Conservation (phyloP, 257 asterid species). For the Przewalskia tangutica region DNA sequence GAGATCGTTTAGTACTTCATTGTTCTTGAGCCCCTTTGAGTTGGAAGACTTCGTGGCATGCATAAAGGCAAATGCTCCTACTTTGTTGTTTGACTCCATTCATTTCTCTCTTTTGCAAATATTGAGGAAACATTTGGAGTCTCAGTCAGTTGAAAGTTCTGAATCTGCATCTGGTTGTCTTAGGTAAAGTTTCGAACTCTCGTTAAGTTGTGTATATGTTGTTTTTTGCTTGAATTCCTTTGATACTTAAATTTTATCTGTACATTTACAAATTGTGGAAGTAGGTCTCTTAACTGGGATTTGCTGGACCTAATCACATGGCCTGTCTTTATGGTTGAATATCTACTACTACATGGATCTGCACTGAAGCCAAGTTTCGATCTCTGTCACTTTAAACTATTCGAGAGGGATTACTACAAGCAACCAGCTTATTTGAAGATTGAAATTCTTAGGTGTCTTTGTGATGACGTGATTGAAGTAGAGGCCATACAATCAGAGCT, state of each 20-base stretch:
- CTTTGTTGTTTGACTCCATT: slow-evolving; percentile 60
- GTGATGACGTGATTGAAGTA: slow-evolving; percentile 83
- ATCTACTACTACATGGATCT: slow-evolving; percentile 61
- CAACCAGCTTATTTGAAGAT: slow-evolving; percentile 58
- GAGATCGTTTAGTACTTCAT: slow-evolving; percentile 82
- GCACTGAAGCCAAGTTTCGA: slow-evolving; percentile 55
- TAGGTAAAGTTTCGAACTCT: slow-evolving; percentile 43
- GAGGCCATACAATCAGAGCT: slow-evolving; percentile 69
- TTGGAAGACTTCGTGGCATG: slow-evolving; percentile 72
- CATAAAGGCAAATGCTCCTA: slow-evolving; percentile 48
- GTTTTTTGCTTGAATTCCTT: neutral
- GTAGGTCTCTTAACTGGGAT: slow-evolving; percentile 91
- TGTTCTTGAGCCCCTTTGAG: slow-evolving; percentile 84
- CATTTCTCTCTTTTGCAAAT: slow-evolving; percentile 73
- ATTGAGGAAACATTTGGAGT: slow-evolving; percentile 69
- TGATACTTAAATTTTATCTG: slow-evolving; percentile 10
- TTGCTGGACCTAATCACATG: slow-evolving; percentile 86
- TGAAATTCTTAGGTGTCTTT: slow-evolving; percentile 69
- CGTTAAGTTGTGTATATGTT: slow-evolving; percentile 1
- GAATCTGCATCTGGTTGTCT: slow-evolving; percentile 56
- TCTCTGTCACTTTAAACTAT: slow-evolving; percentile 38
- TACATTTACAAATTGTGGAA: slow-evolving; percentile 9
- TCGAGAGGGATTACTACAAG: slow-evolving; percentile 56
- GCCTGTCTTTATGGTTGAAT: slow-evolving; percentile 85
- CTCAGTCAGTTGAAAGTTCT: slow-evolving; percentile 56